Base-by-base conservation (phyloP, 140 eudicot species). In the Bidens hawaiensis region DNA sequence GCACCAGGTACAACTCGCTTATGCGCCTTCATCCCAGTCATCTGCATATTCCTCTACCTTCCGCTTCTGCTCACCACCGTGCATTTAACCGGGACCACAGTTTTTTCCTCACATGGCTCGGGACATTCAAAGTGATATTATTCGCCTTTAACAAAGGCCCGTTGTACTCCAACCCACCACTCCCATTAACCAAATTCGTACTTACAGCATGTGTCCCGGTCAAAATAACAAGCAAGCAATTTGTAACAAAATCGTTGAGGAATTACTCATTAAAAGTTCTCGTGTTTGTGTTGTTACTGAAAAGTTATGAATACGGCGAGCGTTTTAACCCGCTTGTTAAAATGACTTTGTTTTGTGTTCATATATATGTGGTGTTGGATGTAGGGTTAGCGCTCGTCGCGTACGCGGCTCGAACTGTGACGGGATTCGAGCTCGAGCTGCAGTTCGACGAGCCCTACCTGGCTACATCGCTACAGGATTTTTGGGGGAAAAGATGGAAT, bases 401-500 rank as follows among this genome's bases (percentile, higher is more conserved):
- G 1, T 73, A 73, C 13, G 6, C 58, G 23, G 82, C 70, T 31
- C 78, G 75, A 28, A 60, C 75, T 17, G 5, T 75, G 3, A 4
- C 72, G 3, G 68, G 81, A 0, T 16, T 79, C 6, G 79, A 79
- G 16, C 69, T 80, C 47, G 87, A 82, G 24, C 81, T 78, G 0
- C 85, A 54, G 12, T 86, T 81, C 25, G 38, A 86, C 17, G 82
- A 86, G 63, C 90, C 90, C 0, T 81, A 82, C 38, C 55, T 80
- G 3, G 67, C 95, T 3, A 78, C 95, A 3, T 90, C 95, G 0
- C 49, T 90, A 7, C 95, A 90, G 16, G 89, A 83, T 34, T 90
- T 90, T 47, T 90, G 97, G 97, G 95, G 95, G 1, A 51, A 78
- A 54, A 79, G 94, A 25, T 86, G 95, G 97, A 90, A 90, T 55